Evolutionary conservation across 257 asterid genomes (phyloP).

Genomic region (Gentiana macrophylla): DNA sequence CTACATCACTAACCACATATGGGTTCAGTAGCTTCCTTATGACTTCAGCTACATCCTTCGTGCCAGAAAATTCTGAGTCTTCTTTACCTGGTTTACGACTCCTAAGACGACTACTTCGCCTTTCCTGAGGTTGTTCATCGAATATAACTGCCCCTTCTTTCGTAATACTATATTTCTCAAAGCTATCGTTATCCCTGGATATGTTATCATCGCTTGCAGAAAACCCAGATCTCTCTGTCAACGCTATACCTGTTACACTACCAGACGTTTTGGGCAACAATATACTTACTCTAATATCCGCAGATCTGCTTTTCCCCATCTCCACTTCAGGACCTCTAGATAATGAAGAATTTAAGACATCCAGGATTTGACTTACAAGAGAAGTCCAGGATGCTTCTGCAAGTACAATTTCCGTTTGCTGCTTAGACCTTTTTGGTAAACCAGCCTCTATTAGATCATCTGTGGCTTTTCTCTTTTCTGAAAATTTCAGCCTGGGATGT

Average conservation of each 20-base stretch:
- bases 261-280: conserved; percentile 44
- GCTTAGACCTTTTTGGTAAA: conserved; percentile 51
- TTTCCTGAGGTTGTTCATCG: conserved; percentile 96
- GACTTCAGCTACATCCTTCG: conserved; percentile 68
- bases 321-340: conserved; percentile 27
- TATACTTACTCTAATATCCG: conserved; percentile 46
- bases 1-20: conserved; percentile 39
- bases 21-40: conserved; percentile 66
- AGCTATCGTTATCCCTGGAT: conserved; percentile 23
- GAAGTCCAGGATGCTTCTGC: conserved; percentile 75
- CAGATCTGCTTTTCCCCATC: conserved; percentile 25
- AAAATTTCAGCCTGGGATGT: conserved; percentile 68
- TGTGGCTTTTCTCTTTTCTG: conserved; percentile 64
- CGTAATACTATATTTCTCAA: conserved; percentile 25
- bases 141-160: conserved; percentile 32
- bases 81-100: conserved; percentile 94
- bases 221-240: conserved; percentile 26
- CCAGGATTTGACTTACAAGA: conserved; percentile 54
- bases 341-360: conserved; percentile 31
- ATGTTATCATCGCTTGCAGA: conserved; percentile 27
- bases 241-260: conserved; percentile 24
- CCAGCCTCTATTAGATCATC: conserved; percentile 30
- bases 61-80: conserved; percentile 49
- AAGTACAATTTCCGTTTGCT: conserved; percentile 50
- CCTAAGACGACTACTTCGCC: conserved; percentile 91